Evolutionary conservation across 2,329 filamentous ascomycete species (phyloP), one percentile per base, ranked within the genome.

Genomic region (Tothia fuscella): DNA sequence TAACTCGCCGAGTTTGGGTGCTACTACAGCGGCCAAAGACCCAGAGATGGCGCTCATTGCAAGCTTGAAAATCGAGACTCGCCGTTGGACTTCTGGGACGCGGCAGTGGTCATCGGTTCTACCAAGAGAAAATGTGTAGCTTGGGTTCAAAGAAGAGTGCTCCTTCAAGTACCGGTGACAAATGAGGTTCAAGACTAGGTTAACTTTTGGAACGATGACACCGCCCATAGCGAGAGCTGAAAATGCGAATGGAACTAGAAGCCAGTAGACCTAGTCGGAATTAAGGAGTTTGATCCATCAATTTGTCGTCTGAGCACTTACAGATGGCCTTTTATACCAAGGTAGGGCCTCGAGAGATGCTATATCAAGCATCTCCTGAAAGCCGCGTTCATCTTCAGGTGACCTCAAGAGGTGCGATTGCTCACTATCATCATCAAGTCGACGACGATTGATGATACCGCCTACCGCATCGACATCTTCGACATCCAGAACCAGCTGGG

Each of bases 201-300:
- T 93, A 47, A 94, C 70, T 58, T 82, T 91, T 6, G 89, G 88
- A 6, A 95, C 84, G 5, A 91, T 68, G 5, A 84, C 74, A 44
- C 85, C 86, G 24, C 89, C 91, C 59, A 91, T 89, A 0, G 88
- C 87, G 41, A 93, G 66, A 0, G 86, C 85, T 55, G 86, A 89
- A 31, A 94, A 61, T 42, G 82, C 70, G 60, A 88, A 91, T 1
- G 87, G 83, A 0, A 74, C 76, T 6, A 96, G 59, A 4, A 96
- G 69, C 84, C 87, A 96, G 60, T 71, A 84, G 39, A 93, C 75
- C 83, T 62, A 28, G 46, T n/a, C 16, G 12, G 7, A 9, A n/a
- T 14, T 22, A 5, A 21, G 6, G 9, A 30, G 5, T 13, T 2
- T 7, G 17, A 42, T 21, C n/a, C n/a, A n/a, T n/a, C n/a, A n/a